Conservation (phyloP, 2,329 filamentous ascomycete genomes). For the Aspergillus sp. region DNA sequence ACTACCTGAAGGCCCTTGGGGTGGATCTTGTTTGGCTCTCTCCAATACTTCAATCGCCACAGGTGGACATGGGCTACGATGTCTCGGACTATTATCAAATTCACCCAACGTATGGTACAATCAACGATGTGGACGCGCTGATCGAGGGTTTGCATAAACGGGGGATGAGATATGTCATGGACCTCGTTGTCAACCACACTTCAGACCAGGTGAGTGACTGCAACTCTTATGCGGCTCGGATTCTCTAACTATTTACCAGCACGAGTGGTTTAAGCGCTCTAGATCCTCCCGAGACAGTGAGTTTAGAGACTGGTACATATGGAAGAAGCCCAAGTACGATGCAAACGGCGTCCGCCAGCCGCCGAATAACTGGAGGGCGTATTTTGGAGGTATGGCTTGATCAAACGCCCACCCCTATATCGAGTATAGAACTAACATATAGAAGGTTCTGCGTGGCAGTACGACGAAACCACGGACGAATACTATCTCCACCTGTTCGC, state of each 20-base stretch:
- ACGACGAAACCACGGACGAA: conserved; percentile 68
- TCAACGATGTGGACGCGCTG: conserved; percentile 63
- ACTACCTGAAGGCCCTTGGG: conserved; percentile 63
- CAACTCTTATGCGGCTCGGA: too few relatives aligned
- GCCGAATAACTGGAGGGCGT: conserved; percentile 66
- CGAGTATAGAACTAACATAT: too few relatives aligned
- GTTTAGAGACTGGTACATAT: conserved; percentile 65
- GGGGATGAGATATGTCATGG: conserved; percentile 69
- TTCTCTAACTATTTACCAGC: conserved; percentile 44
- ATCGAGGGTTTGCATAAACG: conserved; percentile 60
- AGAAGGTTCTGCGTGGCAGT: conserved; percentile 49
- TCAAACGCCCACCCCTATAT: too few relatives aligned
- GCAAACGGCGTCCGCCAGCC: conserved; percentile 62
- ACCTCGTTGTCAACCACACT: conserved; percentile 77
- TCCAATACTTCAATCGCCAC: conserved; percentile 50
- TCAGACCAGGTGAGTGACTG: conserved; percentile 52
- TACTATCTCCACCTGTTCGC: conserved; percentile 77
- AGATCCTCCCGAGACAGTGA: conserved; percentile 52
- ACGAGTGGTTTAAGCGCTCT: conserved; percentile 70
- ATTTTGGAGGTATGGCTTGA: conserved; percentile 32
- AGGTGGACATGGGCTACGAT: conserved; percentile 56
- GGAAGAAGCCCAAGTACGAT: conserved; percentile 52
- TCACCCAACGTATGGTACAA: conserved; percentile 61
- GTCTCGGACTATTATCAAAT: conserved; percentile 64
- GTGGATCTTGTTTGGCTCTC: conserved; percentile 59